Evolutionary conservation across 176 grass and related monocot genomes (phyloP), one percentile per base, ranked within the genome.

Genomic region (Aegilops sharonensis): DNA sequence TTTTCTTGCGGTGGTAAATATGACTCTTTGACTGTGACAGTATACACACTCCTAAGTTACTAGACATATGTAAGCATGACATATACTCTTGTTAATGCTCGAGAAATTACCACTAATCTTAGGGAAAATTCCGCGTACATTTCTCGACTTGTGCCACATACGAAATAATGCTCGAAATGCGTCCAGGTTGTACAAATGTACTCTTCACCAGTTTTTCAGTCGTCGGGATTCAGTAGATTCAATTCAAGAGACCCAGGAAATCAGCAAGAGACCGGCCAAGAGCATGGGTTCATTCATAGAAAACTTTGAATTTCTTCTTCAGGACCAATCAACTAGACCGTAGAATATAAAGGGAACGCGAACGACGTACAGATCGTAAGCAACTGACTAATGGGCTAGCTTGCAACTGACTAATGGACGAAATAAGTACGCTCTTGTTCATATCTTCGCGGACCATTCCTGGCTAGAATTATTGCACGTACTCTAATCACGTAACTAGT

Each of bases 271-370:
- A 39, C 39, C 37, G 15, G 18, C 54, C 54, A 59, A 21, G 82
- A 77, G 39, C 31, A 70, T 11, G 24, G 48, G 13, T 31, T 2
- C 45, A 52, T 31, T 32, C 48, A 11, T 76, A 50, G 81, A 84
- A 68, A 87, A 62, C 81, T 87, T 81, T 88, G 89, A 91, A 91
- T 68, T 71, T 25, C 73, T 31, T 76, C 43, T 54, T 62, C 43
- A 9, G 39, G 89, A 88, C 81, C 77, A 63, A n/a, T 64, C 6
- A 17, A 35, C 66, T 75, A 17, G 85, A 88, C 81, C 85, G 69
- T 50, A 76, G 62, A 81, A 85, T 34, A 9, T 36, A 6, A 85
- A 77, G 68, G 47, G 80, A 81, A 69, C 62, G 65, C 59, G n/a
- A 66, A 56, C 84, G 37, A 68, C 48, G 48, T 50, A 15, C 37